Percentiles rank a stretch among this genome's conserved stretches.
Conservation (phyloP, 106 monocot species). For the Iris macrosiphon region DNA sequence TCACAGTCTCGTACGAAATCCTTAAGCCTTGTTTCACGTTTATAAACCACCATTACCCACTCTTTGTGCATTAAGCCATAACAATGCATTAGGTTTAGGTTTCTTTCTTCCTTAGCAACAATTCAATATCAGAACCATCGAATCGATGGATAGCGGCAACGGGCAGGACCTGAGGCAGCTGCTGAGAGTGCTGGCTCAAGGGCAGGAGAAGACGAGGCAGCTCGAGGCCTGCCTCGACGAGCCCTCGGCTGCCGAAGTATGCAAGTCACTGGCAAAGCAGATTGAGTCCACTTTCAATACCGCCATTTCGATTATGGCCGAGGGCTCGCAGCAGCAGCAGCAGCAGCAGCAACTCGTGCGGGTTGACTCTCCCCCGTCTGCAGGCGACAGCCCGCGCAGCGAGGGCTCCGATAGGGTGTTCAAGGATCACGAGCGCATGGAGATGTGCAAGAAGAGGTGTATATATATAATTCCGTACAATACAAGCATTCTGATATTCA, state of each 20-base stretch:
- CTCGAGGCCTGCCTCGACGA: constrained; percentile 24
- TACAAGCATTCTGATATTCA: background rate
- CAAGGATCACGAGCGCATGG: constrained; percentile 23
- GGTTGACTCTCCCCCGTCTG: constrained; percentile 17
- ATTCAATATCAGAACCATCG: no score
- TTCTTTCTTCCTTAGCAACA: no score
- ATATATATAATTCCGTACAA: background rate
- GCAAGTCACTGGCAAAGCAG: constrained; percentile 10
- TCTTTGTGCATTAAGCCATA: no score
- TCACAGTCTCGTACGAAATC: no score
- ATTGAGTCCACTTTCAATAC: constrained; percentile 5
- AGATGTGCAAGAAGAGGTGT: constrained; percentile 56
- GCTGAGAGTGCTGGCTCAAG: constrained; percentile 19
- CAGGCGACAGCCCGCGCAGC: constrained; percentile 17
- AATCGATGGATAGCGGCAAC: no score
- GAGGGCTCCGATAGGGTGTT: constrained; percentile 10
- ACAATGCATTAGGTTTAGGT: no score
- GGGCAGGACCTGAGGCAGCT: constrained; percentile 8
- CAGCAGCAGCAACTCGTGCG: background rate
- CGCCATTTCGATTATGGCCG: constrained; percentile 24
- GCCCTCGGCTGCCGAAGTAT: background rate
- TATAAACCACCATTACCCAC: no score
- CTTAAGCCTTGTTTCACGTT: no score
- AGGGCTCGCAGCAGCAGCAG: background rate
- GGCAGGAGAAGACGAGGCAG: constrained; percentile 21